Conservation (phyloP, 768 basidiomycete genomes). For the Podaxis rugospora region DNA sequence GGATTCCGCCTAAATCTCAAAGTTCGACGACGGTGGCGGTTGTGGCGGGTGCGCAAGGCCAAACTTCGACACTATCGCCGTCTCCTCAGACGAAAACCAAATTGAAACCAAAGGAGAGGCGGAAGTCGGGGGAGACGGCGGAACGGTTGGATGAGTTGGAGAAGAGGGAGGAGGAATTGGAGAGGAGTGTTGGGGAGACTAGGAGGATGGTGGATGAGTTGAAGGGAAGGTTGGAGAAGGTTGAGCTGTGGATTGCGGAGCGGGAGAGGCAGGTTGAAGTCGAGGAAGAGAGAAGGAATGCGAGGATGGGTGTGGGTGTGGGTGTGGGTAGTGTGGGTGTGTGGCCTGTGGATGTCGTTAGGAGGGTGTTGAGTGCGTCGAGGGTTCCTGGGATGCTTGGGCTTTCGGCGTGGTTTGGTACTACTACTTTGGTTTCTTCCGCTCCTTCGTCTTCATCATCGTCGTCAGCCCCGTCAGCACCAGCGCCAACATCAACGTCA, state of each 20-base stretch:
- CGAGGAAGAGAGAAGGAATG: background rate
- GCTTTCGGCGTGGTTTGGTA: background rate
- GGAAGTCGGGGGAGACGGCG: background rate
- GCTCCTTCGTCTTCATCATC: background rate
- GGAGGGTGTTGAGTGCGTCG: background rate
- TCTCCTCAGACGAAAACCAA: background rate
- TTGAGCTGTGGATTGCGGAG: background rate
- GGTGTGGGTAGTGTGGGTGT: background rate
- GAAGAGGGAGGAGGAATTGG: background rate
- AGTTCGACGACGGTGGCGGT: background rate
- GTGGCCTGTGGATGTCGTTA: background rate
- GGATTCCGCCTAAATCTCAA: background rate
- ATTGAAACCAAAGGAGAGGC: background rate
- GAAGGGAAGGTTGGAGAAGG: background rate
- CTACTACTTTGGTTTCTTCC: background rate
- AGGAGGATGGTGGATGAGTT: background rate
- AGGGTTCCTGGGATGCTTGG: conserved; percentile 5
- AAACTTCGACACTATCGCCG: background rate
- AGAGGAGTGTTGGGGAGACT: background rate
- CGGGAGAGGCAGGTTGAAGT: background rate
- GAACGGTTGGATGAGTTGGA: background rate
- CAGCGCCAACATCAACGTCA: background rate
- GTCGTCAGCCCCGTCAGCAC: background rate
- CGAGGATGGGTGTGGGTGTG: too few relatives aligned
- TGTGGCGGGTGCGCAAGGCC: background rate